Evolutionary conservation across 140 eudicot genomes (phyloP), one percentile per base, ranked within the genome.

Genomic region (Senecio squalidus): DNA sequence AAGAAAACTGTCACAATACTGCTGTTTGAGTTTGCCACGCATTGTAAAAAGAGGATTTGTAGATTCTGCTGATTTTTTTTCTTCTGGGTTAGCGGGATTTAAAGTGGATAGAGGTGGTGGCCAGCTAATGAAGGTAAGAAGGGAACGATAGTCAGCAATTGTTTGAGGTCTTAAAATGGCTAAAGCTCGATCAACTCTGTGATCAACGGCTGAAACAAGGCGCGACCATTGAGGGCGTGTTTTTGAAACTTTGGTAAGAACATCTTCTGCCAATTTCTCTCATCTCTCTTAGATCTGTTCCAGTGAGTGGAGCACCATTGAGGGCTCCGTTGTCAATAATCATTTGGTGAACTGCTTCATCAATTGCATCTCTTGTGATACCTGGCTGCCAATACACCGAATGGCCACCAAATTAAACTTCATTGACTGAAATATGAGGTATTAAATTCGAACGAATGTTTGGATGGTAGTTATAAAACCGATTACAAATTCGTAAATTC

Each of bases 141-240:
- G 87, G 43, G 86, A 72, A 1, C 96, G 85, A 46, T 92, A 89
- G 74, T 87, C 98, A 33, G 96, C 89, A 61, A 92, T 81, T 31
- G 95, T 80, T 66, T 92, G 96, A 28, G 98, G 93, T 68, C 98
- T 77, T 36, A 92, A 63, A 73, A 76, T 82, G 74, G 95, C 95
- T 55, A 92, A 72, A 21, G 95, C 86, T 61, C 93, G 82, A 56
- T 84, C 98, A 4, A 92, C 80, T 78, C 96, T 77, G 78, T 87
- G 84, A 76, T 87, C 98, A 68, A 88, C 98, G 14, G 98, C 95
- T 66, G 86, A 81, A 9, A 87, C 69, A 33, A 92, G 84, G 13
- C 78, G 80, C 39, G 46, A 58, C 96, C 98, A 92, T 74, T 75
- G 96, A 33, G 96, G 98, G 57, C 81, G 82, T 15, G 79, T 68